A percentile compares a stretch with the other conserved stretches of the same genome.
Conservation (phyloP, 768 basidiomycete species). For the Strobilomyces confusus region DNA sequence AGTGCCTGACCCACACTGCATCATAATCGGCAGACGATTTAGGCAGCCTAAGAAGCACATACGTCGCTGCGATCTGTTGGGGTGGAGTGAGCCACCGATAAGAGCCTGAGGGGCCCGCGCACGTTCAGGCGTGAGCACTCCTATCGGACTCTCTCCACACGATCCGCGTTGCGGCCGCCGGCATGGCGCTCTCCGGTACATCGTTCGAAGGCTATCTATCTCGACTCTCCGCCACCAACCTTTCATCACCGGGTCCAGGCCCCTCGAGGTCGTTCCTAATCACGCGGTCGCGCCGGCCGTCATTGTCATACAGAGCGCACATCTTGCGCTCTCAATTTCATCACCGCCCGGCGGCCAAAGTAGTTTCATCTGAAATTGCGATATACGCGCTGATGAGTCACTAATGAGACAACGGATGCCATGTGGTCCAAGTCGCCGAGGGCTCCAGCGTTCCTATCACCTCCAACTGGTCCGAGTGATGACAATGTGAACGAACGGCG, state of each 20-base stretch:
- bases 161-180: not conserved
- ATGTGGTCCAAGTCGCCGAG: too few species aligned
- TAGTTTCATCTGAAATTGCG: conserved; percentile 1
- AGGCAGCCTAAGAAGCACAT: not conserved
- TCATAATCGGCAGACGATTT: not conserved
- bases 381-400: not conserved
- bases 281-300: not conserved
- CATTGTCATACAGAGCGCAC: not conserved
- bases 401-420: too few species aligned
- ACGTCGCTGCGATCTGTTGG: not conserved
- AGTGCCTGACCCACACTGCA: too few species aligned
- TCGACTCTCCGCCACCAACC: not conserved
- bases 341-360: not conserved
- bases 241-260: not conserved
- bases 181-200: not conserved
- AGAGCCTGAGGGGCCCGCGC: not conserved
- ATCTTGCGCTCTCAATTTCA: not conserved
- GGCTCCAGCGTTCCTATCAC: too few species aligned
- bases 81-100: conserved; percentile 3
- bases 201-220: not conserved
- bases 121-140: too few species aligned
- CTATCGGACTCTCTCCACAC: not conserved
- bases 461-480: too few species aligned
- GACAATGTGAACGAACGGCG: too few species aligned
- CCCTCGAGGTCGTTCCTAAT: not conserved